Evolutionary conservation across 495 filamentous ascomycete species (phyloP).

Genomic region (Xylaria longipes): DNA sequence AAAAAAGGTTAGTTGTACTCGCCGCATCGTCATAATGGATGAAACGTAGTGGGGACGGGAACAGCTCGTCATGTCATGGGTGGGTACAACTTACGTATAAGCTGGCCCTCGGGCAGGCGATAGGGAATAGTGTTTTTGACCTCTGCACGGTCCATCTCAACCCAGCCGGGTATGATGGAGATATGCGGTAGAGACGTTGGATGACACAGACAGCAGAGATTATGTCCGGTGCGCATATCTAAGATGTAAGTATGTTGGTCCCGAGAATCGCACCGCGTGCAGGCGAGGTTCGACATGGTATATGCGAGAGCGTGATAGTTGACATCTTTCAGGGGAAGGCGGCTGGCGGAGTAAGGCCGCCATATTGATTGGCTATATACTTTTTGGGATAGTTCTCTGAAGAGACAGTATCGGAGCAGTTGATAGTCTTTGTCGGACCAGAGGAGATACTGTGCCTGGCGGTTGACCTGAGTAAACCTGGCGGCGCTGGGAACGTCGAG

Average conservation of each 20-base stretch:
- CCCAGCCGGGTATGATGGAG: neutral
- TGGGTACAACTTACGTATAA: constrained; percentile 2
- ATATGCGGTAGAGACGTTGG: neutral
- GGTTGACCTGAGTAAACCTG: constrained; percentile 14
- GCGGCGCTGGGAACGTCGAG: constrained; percentile 15
- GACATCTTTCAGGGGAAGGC: neutral
- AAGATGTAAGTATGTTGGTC: neutral
- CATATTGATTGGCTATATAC: neutral
- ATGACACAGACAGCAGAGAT: neutral
- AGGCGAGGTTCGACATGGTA: neutral
- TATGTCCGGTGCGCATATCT: neutral
- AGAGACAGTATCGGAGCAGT: constrained; percentile 15
- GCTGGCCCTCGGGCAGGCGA: constrained; percentile 14
- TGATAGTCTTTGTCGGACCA: constrained; percentile 17
- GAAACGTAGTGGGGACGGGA: neutral
- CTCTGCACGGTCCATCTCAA: neutral
- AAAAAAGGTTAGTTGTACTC: constrained; percentile 3
- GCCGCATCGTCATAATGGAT: neutral
- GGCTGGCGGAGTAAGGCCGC: neutral
- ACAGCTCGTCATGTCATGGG: neutral
- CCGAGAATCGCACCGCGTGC: neutral
- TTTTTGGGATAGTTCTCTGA: neutral
- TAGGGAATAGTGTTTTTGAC: constrained; percentile 8
- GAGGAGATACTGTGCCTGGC: constrained; percentile 8
- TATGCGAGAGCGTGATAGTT: constrained; percentile 10